These are phyloP conservation scores for Hylodesmum podocarpum DNA, from an alignment of 306 rosid genomes.

Conservation along the genomic window DNA sequence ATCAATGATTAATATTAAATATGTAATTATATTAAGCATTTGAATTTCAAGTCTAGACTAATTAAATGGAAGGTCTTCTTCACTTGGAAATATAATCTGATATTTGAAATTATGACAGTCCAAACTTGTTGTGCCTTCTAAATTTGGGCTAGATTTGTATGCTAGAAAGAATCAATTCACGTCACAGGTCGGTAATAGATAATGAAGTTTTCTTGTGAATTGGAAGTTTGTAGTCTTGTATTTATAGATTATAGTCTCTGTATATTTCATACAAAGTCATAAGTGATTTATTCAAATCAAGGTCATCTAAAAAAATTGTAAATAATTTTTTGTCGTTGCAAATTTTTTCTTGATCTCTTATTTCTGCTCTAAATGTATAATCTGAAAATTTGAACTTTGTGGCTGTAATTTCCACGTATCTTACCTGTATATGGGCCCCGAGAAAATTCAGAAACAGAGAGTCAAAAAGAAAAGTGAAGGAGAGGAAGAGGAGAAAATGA, in stretches of 20 bases:
- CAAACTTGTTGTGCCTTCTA: background rate
- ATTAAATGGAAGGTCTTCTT: background rate
- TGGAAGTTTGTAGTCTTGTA: background rate
- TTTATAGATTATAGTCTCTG: background rate
- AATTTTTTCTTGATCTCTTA: background rate
- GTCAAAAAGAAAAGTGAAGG: no score
- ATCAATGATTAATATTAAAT: no score
- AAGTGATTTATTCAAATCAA: background rate
- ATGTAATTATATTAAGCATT: no score
- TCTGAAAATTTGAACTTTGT: no score
- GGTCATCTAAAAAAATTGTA: background rate
- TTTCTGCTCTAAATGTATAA: no score
- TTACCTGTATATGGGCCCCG: background rate
- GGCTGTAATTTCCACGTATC: no score
- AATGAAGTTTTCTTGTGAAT: background rate
- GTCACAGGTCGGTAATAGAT: background rate
- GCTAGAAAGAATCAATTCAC: background rate
- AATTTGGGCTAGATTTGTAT: background rate
- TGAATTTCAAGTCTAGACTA: background rate
- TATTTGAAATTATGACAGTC: background rate
- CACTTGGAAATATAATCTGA: background rate
- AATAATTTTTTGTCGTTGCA: no score
- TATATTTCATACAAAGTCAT: background rate
- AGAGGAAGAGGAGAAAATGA: no score
- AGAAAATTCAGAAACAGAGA: background rate